Base-by-base conservation (phyloP, 805 yeast species). In the Sugiyamaella americana region DNA sequence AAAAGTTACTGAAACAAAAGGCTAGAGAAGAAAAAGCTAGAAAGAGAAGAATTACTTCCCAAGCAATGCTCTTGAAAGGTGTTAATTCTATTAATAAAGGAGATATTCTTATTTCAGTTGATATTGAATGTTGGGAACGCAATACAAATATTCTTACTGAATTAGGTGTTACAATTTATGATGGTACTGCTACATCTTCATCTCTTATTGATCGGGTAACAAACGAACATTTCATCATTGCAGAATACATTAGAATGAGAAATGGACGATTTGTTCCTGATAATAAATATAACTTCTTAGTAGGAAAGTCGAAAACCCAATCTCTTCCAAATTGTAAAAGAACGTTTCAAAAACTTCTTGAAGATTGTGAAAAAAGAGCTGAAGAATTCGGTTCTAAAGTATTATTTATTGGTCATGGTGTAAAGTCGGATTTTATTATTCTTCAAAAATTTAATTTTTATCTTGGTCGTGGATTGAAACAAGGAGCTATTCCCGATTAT, bases 241-340 rank as follows among this genome's bases (percentile, higher is more conserved):
- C 65, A 19, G 85, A 79, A 51, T 53, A 68, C 40, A 43, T 63
- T 21, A 51, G 66, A n/a, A 52, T 62, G 32, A 59, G 67, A 17
- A 82, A 82, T 58, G 79, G 81, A 2, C 59, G 62, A 36, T 82
- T 56, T 58, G 83, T 82, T 1, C 69, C 76, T 1, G 78, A 82
- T 53, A 72, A 78, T 55, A 70, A 73, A 49, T 68, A 67, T 13
- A 68, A 74, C 30, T 80, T 73, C 55, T 59, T 74, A 24, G 72
- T 75, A 36, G 83, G 81, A 0, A 64, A 60, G n/a, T 71, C 82
- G 21, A 58, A 66, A 4, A 62, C 73, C 2, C 54, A 80, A 63
- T 45, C 65, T 3, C 44, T 67, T 35, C 45, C 51, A 2, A 69
- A 72, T 6, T 39, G 49, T 21, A 37, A 49, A 20, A 67, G 74